Base-by-base conservation (phyloP, 208 protist species). In the Trypanosomatidae sp. region DNA sequence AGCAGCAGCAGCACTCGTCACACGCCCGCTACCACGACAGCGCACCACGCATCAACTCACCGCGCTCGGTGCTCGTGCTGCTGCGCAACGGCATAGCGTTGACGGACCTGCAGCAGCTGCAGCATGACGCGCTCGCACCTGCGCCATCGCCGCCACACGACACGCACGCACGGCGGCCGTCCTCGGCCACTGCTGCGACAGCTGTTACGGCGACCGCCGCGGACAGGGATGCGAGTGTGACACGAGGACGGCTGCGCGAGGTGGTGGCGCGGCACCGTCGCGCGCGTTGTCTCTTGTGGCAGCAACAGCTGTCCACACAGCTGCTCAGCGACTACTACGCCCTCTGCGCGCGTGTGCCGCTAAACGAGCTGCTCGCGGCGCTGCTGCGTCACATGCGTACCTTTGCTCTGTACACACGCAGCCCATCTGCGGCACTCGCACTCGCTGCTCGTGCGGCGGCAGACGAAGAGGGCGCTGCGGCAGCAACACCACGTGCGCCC, bases 1-100 rank as follows among this genome's bases (percentile, higher is more conserved):
- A n/a, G n/a, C n/a, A n/a, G n/a, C n/a, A n/a, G n/a, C n/a, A n/a
- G n/a, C n/a, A n/a, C n/a, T n/a, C n/a, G n/a, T n/a, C n/a, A n/a
- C n/a, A n/a, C n/a, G n/a, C n/a, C n/a, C n/a, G n/a, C n/a, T n/a
- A n/a, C n/a, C n/a, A n/a, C n/a, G n/a, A n/a, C n/a, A n/a, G n/a
- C n/a, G n/a, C n/a, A n/a, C n/a, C n/a, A n/a, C n/a, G n/a, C n/a
- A 38, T 93, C 27, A 90, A 68, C 59, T 93, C 85, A 10, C 85
- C 85, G 1, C 85, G 85, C 19, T 90, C 85, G 28, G 71, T 55
- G 28, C 47, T 93, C 20, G 67, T 83, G 35, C 21, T 87, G 23
- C 48, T 93, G 6, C 67, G 76, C 16, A 83, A 79, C 51, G 85
- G 85, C 26, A 61, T 83, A 38, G 50, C 43, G 8, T 48, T 71